phyloP scores from a whole-genome alignment of 2,329 filamentous ascomycete genomes.

The Colletotrichum nymphaeae region DNA sequence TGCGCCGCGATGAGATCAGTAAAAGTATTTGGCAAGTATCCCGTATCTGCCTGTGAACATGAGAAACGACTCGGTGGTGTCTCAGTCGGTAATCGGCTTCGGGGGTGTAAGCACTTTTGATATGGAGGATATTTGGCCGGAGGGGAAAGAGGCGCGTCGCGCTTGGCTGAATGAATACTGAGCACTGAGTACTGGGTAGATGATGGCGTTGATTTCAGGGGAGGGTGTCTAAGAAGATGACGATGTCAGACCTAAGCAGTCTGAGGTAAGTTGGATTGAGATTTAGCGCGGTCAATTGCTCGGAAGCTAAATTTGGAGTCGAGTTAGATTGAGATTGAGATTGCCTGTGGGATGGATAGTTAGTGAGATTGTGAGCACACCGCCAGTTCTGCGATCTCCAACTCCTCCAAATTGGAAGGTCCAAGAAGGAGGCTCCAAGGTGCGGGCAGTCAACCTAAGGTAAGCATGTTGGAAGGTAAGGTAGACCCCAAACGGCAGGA shows the following conservation, averaged over 20 bases:
- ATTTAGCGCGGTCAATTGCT: not conserved
- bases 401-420: not conserved
- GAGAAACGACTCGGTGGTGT: too few species aligned
- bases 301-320: not conserved
- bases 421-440: not conserved
- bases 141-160: too few species aligned
- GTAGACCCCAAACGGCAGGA: not conserved
- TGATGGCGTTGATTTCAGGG: not conserved
- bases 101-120: too few species aligned
- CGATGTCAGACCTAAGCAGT: not conserved
- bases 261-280: not conserved
- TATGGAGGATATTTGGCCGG: too few species aligned
- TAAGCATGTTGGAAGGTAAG: too few species aligned
- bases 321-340: not conserved
- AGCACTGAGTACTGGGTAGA: not conserved
- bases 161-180: too few species aligned
- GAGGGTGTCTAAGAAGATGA: not conserved
- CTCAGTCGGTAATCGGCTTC: rapidly evolving
- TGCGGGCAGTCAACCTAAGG: too few species aligned
- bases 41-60: too few species aligned
- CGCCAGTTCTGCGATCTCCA: not conserved
- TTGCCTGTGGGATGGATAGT: too few species aligned
- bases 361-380: not conserved
- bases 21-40: too few species aligned
- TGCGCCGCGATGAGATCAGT: too few species aligned